phyloP scores from a whole-genome alignment of 306 rosid species.

The Inga oerstediana region DNA sequence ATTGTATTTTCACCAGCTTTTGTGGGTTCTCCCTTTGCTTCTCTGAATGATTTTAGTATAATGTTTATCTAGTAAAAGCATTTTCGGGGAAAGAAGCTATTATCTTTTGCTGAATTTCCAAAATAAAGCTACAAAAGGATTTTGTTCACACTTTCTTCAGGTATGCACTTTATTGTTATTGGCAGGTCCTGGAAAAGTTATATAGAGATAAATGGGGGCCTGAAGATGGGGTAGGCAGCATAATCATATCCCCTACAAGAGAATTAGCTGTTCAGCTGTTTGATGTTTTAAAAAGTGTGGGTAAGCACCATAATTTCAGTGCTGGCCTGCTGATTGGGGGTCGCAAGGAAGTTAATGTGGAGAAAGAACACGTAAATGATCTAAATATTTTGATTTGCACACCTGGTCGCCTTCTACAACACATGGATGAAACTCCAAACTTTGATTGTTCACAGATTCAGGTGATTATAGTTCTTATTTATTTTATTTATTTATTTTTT shows the following conservation, averaged over 20 bases:
- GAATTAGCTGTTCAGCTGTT: slow-evolving; percentile 82
- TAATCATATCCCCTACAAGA: slow-evolving; percentile 85
- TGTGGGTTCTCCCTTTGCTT: not conserved
- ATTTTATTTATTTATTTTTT: not conserved
- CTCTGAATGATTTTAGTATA: not conserved
- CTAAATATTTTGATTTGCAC: slow-evolving; percentile 90
- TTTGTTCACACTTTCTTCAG: not conserved
- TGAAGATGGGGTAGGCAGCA: slow-evolving; percentile 89
- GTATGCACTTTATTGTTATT: slow-evolving; percentile 32
- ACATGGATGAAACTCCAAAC: slow-evolving; percentile 93
- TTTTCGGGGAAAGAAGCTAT: not conserved
- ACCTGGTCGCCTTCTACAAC: slow-evolving; percentile 92
- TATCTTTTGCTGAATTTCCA: not conserved
- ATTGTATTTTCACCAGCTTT: not conserved
- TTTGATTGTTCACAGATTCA: slow-evolving; percentile 89
- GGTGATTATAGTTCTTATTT: slow-evolving; percentile 48
- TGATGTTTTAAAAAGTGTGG: slow-evolving; percentile 70
- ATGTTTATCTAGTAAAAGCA: slow-evolving; percentile 10
- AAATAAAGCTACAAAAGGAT: not conserved
- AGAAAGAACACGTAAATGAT: slow-evolving; percentile 71
- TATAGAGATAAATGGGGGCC: slow-evolving; percentile 79
- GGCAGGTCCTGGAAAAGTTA: slow-evolving; percentile 84
- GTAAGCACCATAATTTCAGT: slow-evolving; percentile 78
- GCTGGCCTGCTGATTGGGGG: slow-evolving; percentile 98
- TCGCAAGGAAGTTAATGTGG: slow-evolving; percentile 67